Percentiles rank a stretch among this genome's conserved stretches.
These are phyloP conservation scores for Anethum foeniculum DNA, from an alignment of 140 eudicot genomes.

Conservation along the genomic window DNA sequence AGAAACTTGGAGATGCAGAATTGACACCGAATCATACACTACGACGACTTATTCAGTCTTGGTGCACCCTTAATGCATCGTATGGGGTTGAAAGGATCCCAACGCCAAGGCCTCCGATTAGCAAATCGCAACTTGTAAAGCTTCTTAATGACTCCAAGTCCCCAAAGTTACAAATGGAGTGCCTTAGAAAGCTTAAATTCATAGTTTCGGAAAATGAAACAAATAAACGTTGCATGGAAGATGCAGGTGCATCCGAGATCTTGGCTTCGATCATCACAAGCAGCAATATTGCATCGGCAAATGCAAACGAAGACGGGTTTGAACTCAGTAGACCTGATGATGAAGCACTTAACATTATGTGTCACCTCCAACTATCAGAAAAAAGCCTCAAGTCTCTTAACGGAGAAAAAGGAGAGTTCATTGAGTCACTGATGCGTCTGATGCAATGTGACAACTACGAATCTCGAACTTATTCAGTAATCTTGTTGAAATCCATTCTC, in stretches of 20 bases:
- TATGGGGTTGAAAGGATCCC: slow-evolving; percentile 11
- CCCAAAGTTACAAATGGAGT: slow-evolving; percentile 1
- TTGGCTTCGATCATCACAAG: slow-evolving; percentile 4
- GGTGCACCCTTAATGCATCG: slow-evolving; percentile 12
- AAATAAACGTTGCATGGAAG: slow-evolving; percentile 12
- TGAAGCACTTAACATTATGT: slow-evolving; percentile 8
- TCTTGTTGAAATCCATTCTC: background rate
- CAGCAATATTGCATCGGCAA: background rate
- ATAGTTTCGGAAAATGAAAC: background rate
- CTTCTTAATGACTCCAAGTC: slow-evolving; percentile 5
- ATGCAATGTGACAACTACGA: slow-evolving; percentile 7
- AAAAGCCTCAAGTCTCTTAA: background rate
- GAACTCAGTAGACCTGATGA: slow-evolving; percentile 1
- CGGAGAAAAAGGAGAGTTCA: background rate
- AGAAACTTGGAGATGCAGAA: background rate
- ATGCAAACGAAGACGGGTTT: background rate
- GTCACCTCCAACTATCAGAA: slow-evolving; percentile 1
- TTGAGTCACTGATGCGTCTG: background rate
- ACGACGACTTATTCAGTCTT: slow-evolving; percentile 9
- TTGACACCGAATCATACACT: slow-evolving; percentile 10
- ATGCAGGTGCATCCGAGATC: slow-evolving; percentile 1
- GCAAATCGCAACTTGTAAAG: background rate
- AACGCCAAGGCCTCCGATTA: slow-evolving; percentile 3
- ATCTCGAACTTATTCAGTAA: slow-evolving; percentile 6
- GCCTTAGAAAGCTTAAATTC: slow-evolving; percentile 2